These are phyloP conservation scores for Thalassiosira mediterranea DNA, from an alignment of 352 stramenopile genomes.

Conservation along the genomic window DNA sequence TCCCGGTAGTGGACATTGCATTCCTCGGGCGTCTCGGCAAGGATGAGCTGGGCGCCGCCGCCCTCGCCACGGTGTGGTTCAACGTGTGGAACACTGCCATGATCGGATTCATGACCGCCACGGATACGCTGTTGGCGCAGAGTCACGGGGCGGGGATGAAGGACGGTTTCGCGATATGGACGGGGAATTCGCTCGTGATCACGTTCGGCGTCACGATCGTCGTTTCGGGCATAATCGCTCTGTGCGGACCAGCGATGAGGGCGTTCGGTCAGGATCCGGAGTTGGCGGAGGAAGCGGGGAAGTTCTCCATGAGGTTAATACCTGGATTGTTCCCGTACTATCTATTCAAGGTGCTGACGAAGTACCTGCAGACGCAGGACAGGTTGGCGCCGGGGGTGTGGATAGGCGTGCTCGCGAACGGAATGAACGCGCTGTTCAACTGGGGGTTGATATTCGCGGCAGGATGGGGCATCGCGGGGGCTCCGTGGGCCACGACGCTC, in stretches of 20 bases:
- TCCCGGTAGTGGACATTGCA: slow-evolving; percentile 32
- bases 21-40: slow-evolving; percentile 36
- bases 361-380: slow-evolving; percentile 64
- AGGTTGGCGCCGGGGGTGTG: slow-evolving; percentile 38
- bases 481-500: slow-evolving; percentile 58
- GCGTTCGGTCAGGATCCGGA: slow-evolving; percentile 40
- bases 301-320: slow-evolving; percentile 55
- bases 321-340: slow-evolving; percentile 58
- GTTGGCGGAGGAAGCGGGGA: slow-evolving; percentile 29
- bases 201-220: slow-evolving; percentile 26
- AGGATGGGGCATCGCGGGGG: slow-evolving; percentile 39
- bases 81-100: slow-evolving; percentile 57
- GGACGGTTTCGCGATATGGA: slow-evolving; percentile 37
- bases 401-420: slow-evolving; percentile 57
- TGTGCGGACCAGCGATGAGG: slow-evolving; percentile 44
- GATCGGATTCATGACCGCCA: slow-evolving; percentile 52
- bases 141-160: slow-evolving; percentile 38
- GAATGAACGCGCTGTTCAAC: slow-evolving; percentile 55
- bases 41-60: slow-evolving; percentile 43
- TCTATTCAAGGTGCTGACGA: slow-evolving; percentile 55
- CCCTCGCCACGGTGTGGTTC: slow-evolving; percentile 56
- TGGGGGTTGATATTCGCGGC: slow-evolving; percentile 49
- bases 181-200: slow-evolving; percentile 40
- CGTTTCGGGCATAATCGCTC: slow-evolving; percentile 36
- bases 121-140: slow-evolving; percentile 54